Percentiles rank a stretch among this genome's conserved stretches.
Evolutionary conservation across 768 basidiomycete genomes (phyloP).

Genomic region (Chlorophyllum brunneum): DNA sequence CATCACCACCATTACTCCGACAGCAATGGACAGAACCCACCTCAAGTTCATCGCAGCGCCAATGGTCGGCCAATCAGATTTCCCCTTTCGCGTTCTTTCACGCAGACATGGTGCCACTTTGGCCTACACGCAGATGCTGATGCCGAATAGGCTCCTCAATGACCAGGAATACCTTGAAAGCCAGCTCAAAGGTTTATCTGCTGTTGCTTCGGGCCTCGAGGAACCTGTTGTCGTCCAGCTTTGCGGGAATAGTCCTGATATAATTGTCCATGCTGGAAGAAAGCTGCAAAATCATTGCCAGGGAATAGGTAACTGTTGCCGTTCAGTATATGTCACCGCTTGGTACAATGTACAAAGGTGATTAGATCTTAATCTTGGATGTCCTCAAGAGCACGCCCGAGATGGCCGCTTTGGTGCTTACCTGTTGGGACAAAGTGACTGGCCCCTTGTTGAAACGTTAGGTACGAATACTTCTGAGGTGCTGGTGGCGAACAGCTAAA

Average conservation of each 20-base stretch:
- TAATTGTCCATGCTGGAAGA: conserved; percentile 55
- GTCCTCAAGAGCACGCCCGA: conserved; percentile 67
- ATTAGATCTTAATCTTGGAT: conserved; percentile 77
- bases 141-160: conserved; percentile 55
- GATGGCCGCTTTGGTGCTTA: conserved; percentile 73
- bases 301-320: conserved; percentile 53
- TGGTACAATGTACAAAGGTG: conserved; percentile 13
- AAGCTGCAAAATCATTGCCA: conserved; percentile 60
- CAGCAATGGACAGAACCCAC: conserved; percentile 18
- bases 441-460: conserved; percentile 63
- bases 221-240: conserved; percentile 67
- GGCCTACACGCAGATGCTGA: conserved; percentile 77
- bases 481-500: background rate
- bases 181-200: conserved; percentile 53
- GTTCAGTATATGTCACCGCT: background rate
- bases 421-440: conserved; percentile 67
- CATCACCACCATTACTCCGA: conserved; percentile 3
- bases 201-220: conserved; percentile 21
- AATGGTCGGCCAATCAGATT: conserved; percentile 79
- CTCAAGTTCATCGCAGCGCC: conserved; percentile 57
- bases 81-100: conserved; percentile 65
- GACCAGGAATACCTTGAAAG: conserved; percentile 64
- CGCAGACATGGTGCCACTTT: conserved; percentile 61
- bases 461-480: conserved; percentile 35
- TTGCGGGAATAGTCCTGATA: conserved; percentile 66